These are phyloP conservation scores for Calonectria fujianensis DNA, from an alignment of 2,329 filamentous ascomycete species.

Conservation along the genomic window DNA sequence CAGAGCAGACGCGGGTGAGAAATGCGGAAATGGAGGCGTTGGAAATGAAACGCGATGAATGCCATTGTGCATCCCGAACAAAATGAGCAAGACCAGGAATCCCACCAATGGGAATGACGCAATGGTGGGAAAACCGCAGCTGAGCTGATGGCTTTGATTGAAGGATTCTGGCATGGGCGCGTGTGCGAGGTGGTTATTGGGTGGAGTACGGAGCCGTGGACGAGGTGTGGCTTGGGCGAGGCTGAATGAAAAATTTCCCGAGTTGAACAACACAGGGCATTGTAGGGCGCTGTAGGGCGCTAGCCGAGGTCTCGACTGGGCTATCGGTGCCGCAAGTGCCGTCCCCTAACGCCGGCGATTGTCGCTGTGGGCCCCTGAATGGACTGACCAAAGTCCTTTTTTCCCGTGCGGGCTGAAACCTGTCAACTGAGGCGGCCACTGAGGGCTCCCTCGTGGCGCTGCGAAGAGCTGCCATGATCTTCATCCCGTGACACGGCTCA, in stretches of 20 bases:
- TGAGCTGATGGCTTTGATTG: conserved; percentile 1
- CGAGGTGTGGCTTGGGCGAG: conserved; percentile 15
- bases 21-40: conserved; percentile 8
- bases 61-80: neutral
- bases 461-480: neutral
- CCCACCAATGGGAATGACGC: conserved; percentile 1
- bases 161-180: conserved; percentile 7
- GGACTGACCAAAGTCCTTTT: conserved; percentile 13
- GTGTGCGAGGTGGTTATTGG: neutral
- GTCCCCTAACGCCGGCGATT: neutral
- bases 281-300: neutral
- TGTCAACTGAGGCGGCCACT: neutral
- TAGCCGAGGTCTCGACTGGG: conserved; percentile 9
- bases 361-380: conserved; percentile 6
- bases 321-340: conserved; percentile 15
- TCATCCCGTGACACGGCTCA: neutral
- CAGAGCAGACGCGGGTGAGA: neutral
- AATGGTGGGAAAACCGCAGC: neutral
- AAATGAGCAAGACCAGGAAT: neutral
- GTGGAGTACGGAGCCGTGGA: neutral
- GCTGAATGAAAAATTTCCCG: conserved; percentile 15
- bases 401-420: neutral
- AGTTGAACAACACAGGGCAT: neutral
- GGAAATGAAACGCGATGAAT: neutral
- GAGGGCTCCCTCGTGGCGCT: neutral